Percentiles rank a stretch among this genome's conserved stretches.
Evolutionary conservation across 2,329 filamentous ascomycete species (phyloP).

Genomic region (Fusarium sp.): DNA sequence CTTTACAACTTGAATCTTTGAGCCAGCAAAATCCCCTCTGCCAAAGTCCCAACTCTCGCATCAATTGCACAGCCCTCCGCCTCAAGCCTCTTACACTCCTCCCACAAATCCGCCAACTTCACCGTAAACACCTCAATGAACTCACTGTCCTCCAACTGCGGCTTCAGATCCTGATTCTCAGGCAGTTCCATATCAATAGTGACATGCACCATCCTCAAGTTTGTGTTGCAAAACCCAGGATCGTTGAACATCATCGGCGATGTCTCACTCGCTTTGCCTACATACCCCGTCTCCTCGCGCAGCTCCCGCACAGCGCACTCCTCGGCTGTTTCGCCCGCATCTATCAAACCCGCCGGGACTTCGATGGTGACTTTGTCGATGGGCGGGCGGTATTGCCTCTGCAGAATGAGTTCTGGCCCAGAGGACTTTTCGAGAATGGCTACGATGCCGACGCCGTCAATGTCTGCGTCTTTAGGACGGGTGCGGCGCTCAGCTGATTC

Average conservation of each 20-base stretch:
- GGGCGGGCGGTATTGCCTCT: slow-evolving; percentile 76
- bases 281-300: slow-evolving; percentile 76
- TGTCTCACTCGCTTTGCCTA: slow-evolving; percentile 67
- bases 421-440: slow-evolving; percentile 72
- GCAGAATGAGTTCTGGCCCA: slow-evolving; percentile 70
- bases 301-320: slow-evolving; percentile 74
- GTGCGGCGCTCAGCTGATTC: slow-evolving; percentile 80
- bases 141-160: slow-evolving; percentile 81
- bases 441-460: slow-evolving; percentile 81
- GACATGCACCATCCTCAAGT: slow-evolving; percentile 78
- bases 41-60: slow-evolving; percentile 80
- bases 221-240: slow-evolving; percentile 76
- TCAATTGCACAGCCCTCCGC: slow-evolving; percentile 82
- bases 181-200: slow-evolving; percentile 76
- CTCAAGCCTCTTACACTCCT: slow-evolving; percentile 75
- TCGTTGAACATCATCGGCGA: slow-evolving; percentile 77
- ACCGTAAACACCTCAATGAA: slow-evolving; percentile 85
- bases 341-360: slow-evolving; percentile 74
- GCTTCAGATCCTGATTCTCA: slow-evolving; percentile 77
- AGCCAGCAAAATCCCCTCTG: slow-evolving; percentile 82
- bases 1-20: slow-evolving; percentile 65
- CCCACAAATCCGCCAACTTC: slow-evolving; percentile 73
- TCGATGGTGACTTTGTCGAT: slow-evolving; percentile 72
- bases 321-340: slow-evolving; percentile 72
- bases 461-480: slow-evolving; percentile 69